Base-by-base conservation (phyloP, 2,329 filamentous ascomycete species). In the Stagonosporopsis chrysanthemi region DNA sequence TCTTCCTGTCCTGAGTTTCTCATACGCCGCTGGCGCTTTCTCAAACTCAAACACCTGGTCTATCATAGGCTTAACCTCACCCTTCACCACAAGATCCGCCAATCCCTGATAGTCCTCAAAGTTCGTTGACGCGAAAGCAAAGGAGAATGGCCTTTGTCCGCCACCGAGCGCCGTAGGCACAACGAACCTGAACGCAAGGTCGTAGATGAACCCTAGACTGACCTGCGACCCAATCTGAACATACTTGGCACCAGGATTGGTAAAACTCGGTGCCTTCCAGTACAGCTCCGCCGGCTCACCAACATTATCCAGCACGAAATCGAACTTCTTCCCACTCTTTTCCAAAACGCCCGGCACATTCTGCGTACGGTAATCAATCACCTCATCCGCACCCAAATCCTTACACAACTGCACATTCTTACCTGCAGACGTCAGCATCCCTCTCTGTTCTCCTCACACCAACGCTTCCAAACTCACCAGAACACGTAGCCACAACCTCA, bases 371-470 rank as follows among this genome's bases (percentile, higher is more conserved):
- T 89, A 88, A 62, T 88, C 83, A 39, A 88, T 78, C 15, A 87
- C 81, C 50, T 85, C 82, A 62, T 88, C 85, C 7, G 87, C 87
- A 0, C 87, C 87, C 1, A 89, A 75, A 1, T 74, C 69, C 48
- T 79, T 80, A 66, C 84, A 86, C 4, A 88, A 69, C 45, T 82
- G 80, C 0, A 80, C 76, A 67, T 89, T 90, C 4, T 69, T 69
- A 4, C 68, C 72, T 6, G 72, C 12, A 28, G 2, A 4, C 11
- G 9, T 52, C 33, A 48, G 44, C 29, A 40, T 19, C 6, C 8
- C 6, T 4, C 4, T 17, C 17, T 24, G 3, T 9, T 15, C 1
- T 17, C 22, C 19, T 22, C 23, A 8, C 28, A 12, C 2, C 11
- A n/a, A 14, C 7, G 3, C 6, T 8, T 2, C 15, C 12, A 17